A percentile compares a stretch with the other conserved stretches of the same genome.
Evolutionary conservation across 176 grass and related monocot genomes (phyloP).

Genomic region (Carex littledalei): DNA sequence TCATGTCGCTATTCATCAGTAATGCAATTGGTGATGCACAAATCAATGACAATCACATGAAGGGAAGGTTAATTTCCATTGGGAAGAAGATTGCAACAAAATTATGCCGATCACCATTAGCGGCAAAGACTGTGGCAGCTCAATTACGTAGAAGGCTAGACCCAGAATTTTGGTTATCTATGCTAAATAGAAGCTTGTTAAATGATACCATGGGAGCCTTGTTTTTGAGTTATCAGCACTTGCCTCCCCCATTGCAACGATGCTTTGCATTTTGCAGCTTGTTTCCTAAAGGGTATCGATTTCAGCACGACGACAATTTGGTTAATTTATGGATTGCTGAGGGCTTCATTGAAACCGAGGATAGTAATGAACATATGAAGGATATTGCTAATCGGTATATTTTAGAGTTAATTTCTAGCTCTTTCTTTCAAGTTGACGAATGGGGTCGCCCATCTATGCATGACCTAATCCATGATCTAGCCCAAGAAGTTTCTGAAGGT

Average conservation of each 20-base stretch:
- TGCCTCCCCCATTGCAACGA: background rate
- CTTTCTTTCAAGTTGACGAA: slow-evolving; percentile 21
- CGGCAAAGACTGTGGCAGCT: slow-evolving; percentile 5
- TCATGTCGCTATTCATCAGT: slow-evolving; percentile 22
- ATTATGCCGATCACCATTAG: background rate
- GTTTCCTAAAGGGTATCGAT: background rate
- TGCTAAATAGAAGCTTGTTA: background rate
- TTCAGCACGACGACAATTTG: background rate
- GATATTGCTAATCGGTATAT: background rate
- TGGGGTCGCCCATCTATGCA: background rate
- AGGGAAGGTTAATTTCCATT: background rate
- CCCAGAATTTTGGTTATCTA: slow-evolving; percentile 5
- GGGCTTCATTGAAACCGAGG: slow-evolving; percentile 18
- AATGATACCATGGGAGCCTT: slow-evolving; percentile 20
- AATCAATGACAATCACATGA: background rate
- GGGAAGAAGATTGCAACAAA: background rate
- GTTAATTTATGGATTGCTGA: slow-evolving; percentile 41
- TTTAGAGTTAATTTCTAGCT: slow-evolving; percentile 8
- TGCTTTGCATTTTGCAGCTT: slow-evolving; percentile 35
- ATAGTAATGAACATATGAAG: background rate
- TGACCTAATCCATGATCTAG: slow-evolving; percentile 34
- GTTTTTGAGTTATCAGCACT: slow-evolving; percentile 26
- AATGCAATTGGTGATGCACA: background rate
- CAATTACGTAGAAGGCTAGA: background rate
- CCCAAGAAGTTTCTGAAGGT: slow-evolving; percentile 7